These are phyloP conservation scores for Nidularia pulvinata DNA, from an alignment of 768 basidiomycete genomes.

Conservation along the genomic window DNA sequence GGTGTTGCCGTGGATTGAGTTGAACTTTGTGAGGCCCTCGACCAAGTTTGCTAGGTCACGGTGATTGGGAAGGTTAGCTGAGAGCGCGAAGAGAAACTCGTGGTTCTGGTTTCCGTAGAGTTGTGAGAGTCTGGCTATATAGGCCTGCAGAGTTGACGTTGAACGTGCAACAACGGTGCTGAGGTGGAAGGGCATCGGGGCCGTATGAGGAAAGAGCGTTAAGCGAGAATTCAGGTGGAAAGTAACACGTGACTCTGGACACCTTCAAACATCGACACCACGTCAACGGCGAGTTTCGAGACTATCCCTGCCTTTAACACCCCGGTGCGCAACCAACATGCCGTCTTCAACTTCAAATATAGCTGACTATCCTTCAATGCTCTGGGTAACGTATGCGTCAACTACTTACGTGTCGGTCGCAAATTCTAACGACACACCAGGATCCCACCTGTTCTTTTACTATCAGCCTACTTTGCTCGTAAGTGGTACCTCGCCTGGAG, in stretches of 20 bases:
- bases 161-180: conserved; percentile 39
- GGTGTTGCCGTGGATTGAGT: conserved; percentile 23
- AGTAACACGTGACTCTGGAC: neutral
- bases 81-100: conserved; percentile 51
- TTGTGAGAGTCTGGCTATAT: conserved; percentile 26
- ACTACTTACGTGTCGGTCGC: neutral
- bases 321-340: neutral
- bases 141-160: conserved; percentile 26
- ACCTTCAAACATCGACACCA: neutral
- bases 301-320: neutral
- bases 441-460: conserved; percentile 39
- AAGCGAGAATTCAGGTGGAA: neutral
- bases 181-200: conserved; percentile 25
- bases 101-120: conserved; percentile 24
- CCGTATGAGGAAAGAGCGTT: neutral
- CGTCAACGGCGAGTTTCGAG: neutral
- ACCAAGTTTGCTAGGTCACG: conserved; percentile 38
- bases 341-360: conserved; percentile 6
- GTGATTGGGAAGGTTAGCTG: conserved; percentile 31
- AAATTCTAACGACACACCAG: conserved; percentile 17
- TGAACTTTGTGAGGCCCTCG: conserved; percentile 34
- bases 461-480: conserved; percentile 44
- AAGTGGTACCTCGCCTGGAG: conserved; percentile 49
- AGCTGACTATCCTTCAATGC: conserved; percentile 34
- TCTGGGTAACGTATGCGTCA: conserved; percentile 44